A percentile compares a stretch with the other conserved stretches of the same genome.
phyloP scores from a whole-genome alignment of 352 stramenopile genomes.

The Globisporangium cederbergense region DNA sequence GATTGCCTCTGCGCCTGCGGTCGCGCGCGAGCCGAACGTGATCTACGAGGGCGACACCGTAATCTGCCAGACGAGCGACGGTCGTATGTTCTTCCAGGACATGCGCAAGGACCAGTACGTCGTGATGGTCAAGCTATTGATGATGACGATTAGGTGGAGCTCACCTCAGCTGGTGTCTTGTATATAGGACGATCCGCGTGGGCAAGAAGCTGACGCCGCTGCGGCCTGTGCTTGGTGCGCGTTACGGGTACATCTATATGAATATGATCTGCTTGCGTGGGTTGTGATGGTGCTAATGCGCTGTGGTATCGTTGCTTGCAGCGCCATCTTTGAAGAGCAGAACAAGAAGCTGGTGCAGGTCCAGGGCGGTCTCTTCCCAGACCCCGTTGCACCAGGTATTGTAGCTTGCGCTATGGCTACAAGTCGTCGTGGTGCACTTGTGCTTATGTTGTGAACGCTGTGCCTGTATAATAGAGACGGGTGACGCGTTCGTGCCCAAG shows the following conservation, averaged over 20 bases:
- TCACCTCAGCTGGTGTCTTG: neutral
- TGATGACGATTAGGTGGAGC: slow-evolving; percentile 2
- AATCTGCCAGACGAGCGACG: slow-evolving; percentile 84
- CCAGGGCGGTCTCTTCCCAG: slow-evolving; percentile 70
- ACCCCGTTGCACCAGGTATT: slow-evolving; percentile 72
- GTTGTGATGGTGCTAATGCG: neutral
- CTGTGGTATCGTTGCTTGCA: slow-evolving; percentile 13
- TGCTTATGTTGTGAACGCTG: neutral
- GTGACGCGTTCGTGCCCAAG: slow-evolving; percentile 67
- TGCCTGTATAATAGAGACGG: slow-evolving; percentile 46
- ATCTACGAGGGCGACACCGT: slow-evolving; percentile 87
- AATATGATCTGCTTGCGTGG: neutral
- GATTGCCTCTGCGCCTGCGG: neutral
- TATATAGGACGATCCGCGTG: slow-evolving; percentile 57
- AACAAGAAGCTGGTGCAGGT: slow-evolving; percentile 78
- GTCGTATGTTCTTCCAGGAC: slow-evolving; percentile 82
- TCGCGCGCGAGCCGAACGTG: slow-evolving; percentile 49
- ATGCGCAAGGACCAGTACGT: slow-evolving; percentile 67
- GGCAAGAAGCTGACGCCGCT: slow-evolving; percentile 76
- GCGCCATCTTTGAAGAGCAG: slow-evolving; percentile 80
- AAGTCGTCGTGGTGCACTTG: neutral
- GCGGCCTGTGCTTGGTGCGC: slow-evolving; percentile 67
- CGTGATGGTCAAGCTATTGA: neutral
- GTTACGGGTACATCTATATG: slow-evolving; percentile 46
- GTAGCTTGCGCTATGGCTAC: too few relatives aligned